Conservation (phyloP, 2,329 filamentous ascomycete genomes). For the Arthrinium phaeospermum region DNA sequence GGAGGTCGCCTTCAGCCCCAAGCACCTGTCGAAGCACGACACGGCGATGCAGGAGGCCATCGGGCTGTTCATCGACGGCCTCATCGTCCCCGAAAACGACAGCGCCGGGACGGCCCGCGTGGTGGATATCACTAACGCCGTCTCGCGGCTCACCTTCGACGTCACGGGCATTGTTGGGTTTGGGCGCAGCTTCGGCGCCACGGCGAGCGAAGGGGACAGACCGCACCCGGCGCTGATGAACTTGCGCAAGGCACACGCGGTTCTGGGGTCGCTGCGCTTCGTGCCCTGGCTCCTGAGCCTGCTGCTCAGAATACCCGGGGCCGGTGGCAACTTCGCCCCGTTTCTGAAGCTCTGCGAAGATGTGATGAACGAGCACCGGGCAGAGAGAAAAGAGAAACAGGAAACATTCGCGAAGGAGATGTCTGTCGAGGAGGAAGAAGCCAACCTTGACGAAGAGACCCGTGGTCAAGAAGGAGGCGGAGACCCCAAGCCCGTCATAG, state of each 20-base stretch:
- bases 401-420: neutral
- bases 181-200: conserved; percentile 21
- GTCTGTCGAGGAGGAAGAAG: neutral
- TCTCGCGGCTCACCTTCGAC: conserved; percentile 22
- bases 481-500: conserved; percentile 20
- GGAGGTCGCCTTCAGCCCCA: conserved; percentile 24
- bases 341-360: conserved; percentile 21
- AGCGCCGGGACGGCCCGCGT: neutral
- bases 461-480: neutral
- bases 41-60: conserved; percentile 22
- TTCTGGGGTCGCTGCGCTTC: conserved; percentile 20
- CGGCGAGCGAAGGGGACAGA: neutral
- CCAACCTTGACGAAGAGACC: neutral
- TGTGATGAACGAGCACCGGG: conserved; percentile 19
- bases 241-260: conserved; percentile 21
- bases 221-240: conserved; percentile 21
- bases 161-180: conserved; percentile 23
- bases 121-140: conserved; percentile 14
- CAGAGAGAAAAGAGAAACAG: neutral
- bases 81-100: neutral
- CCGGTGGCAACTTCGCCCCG: conserved; percentile 20
- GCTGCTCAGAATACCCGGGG: conserved; percentile 16
- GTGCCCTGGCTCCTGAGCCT: conserved; percentile 23
- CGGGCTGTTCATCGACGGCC: conserved; percentile 19
- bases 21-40: conserved; percentile 16